Base-by-base conservation (phyloP, 2,329 filamentous ascomycete species). In the Ophiostoma himal-ulmi region DNA sequence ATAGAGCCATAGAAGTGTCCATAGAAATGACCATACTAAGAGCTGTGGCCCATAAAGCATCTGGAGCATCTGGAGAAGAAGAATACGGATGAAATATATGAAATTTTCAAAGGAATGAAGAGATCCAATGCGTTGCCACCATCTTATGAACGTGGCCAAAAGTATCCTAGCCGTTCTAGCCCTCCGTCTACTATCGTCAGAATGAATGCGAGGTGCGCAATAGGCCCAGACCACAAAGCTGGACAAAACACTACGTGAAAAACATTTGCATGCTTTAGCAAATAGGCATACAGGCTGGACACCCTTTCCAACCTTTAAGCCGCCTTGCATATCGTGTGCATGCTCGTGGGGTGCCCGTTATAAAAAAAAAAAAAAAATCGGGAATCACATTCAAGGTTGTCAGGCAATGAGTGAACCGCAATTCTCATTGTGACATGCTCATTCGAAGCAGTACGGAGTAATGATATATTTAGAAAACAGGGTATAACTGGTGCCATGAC, bases 251-350 rank as follows among this genome's bases (percentile, higher is more conserved):
- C 52, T 26, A n/a, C 8, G 22, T 57, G 22, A 11, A 44, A 44
- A 2, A 11, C 52, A 57, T 11, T 5, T n/a, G 4, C 44, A 17
- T 5, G 17, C 17, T 11, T 17, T 26, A 10, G 52, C 52, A 62
- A 11, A 26, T 30, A 30, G 22, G 5, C 48, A 30, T 10, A 26
- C 52, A 26, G n/a, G 52, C 52, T 26, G 22, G 52, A 57, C 52
- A 57, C 26, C 57, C 26, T 62, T 62, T 62, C n/a, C 6, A 26
- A 26, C n/a, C n/a, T 26, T 26, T 22, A 57, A 30, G 22, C 22
- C 52, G 57, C 57, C 57, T 26, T 62, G 57, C 57, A 62, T 34
- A 62, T 62, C 57, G 7, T 34, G 11, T 62, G 57, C 10, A 57
- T 57, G 52, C 26, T 57, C 22, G 52, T 57, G 52, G 52, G 52